Evolutionary conservation across 306 rosid genomes (phyloP).

Genomic region (Vigna mungo): DNA sequence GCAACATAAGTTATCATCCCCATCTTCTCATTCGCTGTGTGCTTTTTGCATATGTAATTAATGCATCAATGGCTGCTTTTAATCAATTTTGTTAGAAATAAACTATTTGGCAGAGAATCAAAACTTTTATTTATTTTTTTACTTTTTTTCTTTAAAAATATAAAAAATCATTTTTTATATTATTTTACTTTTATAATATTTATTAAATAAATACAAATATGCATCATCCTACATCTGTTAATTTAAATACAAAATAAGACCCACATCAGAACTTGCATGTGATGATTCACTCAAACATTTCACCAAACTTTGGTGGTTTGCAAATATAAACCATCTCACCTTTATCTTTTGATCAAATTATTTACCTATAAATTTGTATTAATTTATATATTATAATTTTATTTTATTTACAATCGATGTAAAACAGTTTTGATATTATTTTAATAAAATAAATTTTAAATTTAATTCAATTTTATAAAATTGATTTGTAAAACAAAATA

Average conservation of each 20-base stretch:
- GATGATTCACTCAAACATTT: slow-evolving; percentile 53
- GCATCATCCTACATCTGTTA: too few relatives aligned
- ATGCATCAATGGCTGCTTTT: slow-evolving; percentile 4
- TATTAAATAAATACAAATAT: too few relatives aligned
- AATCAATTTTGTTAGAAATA: slow-evolving; percentile 26
- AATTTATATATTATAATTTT: too few relatives aligned
- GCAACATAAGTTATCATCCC: slow-evolving; percentile 28
- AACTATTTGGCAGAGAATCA: neutral
- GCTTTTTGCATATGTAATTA: slow-evolving; percentile 41
- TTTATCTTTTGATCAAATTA: slow-evolving; percentile 26
- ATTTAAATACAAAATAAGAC: slow-evolving; percentile 32
- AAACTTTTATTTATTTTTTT: neutral
- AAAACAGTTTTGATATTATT: too few relatives aligned
- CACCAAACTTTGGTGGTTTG: slow-evolving; percentile 51
- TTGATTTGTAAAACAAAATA: too few relatives aligned
- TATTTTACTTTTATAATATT: too few relatives aligned
- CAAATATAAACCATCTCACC: slow-evolving; percentile 47
- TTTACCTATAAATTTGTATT: neutral
- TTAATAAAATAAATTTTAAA: too few relatives aligned
- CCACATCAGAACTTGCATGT: slow-evolving; percentile 62
- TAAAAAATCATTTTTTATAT: too few relatives aligned
- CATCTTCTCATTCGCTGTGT: slow-evolving; percentile 44
- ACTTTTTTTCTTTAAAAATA: too few relatives aligned
- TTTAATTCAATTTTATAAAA: too few relatives aligned
- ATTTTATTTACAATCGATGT: too few relatives aligned